Evolutionary conservation across 1,284 basidiomycete species (phyloP), one percentile per base, ranked within the genome.

Genomic region (Clitocybe nebularis): DNA sequence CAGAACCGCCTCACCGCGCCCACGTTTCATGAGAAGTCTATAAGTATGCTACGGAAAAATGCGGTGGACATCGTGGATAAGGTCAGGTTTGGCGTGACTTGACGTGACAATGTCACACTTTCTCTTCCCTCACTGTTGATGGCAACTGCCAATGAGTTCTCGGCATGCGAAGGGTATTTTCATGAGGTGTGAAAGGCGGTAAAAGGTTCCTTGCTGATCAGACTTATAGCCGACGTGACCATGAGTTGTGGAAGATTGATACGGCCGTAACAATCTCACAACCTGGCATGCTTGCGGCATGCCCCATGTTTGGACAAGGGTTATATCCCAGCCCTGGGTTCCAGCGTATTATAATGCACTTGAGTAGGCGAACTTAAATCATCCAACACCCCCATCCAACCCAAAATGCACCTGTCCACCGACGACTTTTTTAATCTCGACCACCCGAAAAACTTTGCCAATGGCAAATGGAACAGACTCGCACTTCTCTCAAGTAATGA

Each of bases 381-480:
- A 7, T 26, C 13, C 6, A 30, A 33, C 22, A 19, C 23, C 23
- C 19, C 29, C 22, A 19, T 17, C 42, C 42, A 26, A 32, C 42
- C 22, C 24, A 36, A 28, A 20, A 39, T 39, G 24, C 24, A 14
- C 25, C 24, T 39, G 20, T 41, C 44, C 14, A 43, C 55, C 36
- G 74, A 75, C 57, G 69, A 73, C 36, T 20, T 30, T 17, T 75
- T 73, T 55, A 67, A 64, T 43, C 58, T 71, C 39, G 60, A 67
- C 36, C 65, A 75, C 45, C 63, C 64, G n/a, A 53, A 55, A 35
- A 74, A 74, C 47, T 49, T 60, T 36, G 48, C 45, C 21, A 57
- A 58, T 42, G 61, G 64, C 33, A 60, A 60, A 53, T 62, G 60
- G 49, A 66, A 58, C 46, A 62, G 70, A 46, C 53, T 75, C 45